phyloP scores from a whole-genome alignment of 495 filamentous ascomycete genomes.

The Xanthoparmelia taractica region DNA sequence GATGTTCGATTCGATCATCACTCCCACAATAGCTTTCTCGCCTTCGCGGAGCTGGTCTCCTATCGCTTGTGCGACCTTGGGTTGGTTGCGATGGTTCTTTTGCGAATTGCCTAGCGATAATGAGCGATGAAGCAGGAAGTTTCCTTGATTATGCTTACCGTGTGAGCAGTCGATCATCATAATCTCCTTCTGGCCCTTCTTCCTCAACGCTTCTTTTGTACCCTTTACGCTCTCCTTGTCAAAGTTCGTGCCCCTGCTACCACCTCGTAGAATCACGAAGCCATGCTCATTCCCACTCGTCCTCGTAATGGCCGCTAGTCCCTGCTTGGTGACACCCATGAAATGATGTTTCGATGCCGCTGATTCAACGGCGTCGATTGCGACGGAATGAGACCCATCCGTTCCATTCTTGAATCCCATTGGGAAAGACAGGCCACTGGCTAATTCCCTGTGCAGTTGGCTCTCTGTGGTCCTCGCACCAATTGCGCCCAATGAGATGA shows the following conservation, averaged over 20 bases:
- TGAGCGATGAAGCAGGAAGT: slow-evolving; percentile 1
- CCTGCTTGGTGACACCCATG: slow-evolving; percentile 95
- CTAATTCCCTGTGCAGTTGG: slow-evolving; percentile 90
- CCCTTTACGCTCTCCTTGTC: slow-evolving; percentile 74
- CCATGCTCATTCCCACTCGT: slow-evolving; percentile 96
- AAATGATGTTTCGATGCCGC: slow-evolving; percentile 94
- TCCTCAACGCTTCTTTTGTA: slow-evolving; percentile 60
- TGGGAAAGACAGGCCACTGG: slow-evolving; percentile 89
- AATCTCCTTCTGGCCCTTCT: slow-evolving; percentile 58
- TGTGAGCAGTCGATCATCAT: slow-evolving; percentile 99
- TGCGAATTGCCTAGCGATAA: slow-evolving; percentile 64
- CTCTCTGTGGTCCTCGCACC: slow-evolving; percentile 93
- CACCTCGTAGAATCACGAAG: slow-evolving; percentile 94
- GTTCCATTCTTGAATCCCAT: slow-evolving; percentile 99
- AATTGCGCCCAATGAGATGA: slow-evolving; percentile 84
- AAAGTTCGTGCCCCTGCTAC: slow-evolving; percentile 90
- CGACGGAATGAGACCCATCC: slow-evolving; percentile 81
- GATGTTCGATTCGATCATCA: slow-evolving; percentile 98
- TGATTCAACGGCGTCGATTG: slow-evolving; percentile 93
- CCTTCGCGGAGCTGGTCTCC: slow-evolving; percentile 78
- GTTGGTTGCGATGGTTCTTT: slow-evolving; percentile 96
- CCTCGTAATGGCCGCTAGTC: slow-evolving; percentile 90
- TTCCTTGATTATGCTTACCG: slow-evolving; percentile 28
- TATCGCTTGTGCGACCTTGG: slow-evolving; percentile 78
- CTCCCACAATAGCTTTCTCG: slow-evolving; percentile 86